phyloP scores from a whole-genome alignment of 768 basidiomycete species.

The Suillus variegatus region DNA sequence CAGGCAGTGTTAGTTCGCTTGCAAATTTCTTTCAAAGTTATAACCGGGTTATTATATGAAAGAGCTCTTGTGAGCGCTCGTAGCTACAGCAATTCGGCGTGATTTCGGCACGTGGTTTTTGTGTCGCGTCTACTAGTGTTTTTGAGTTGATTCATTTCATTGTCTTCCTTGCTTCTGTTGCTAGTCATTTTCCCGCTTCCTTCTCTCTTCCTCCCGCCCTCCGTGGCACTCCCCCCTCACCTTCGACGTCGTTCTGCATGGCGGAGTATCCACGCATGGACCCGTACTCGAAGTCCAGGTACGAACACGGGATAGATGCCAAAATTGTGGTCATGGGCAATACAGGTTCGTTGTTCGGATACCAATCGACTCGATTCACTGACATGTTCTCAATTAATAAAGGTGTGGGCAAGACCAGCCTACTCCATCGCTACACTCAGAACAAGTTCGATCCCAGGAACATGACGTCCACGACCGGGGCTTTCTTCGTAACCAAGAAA shows the following conservation, averaged over 20 bases:
- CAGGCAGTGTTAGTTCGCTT: neutral
- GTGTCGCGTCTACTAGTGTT: slow-evolving; percentile 32
- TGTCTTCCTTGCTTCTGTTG: slow-evolving; percentile 34
- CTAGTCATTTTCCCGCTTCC: slow-evolving; percentile 25
- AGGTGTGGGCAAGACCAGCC: slow-evolving; percentile 93
- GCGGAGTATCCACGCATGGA: slow-evolving; percentile 61
- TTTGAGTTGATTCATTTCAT: slow-evolving; percentile 28
- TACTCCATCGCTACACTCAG: slow-evolving; percentile 88
- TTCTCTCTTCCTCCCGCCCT: slow-evolving; percentile 37
- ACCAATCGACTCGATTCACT: slow-evolving; percentile 17
- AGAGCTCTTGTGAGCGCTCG: slow-evolving; percentile 7
- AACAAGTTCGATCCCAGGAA: slow-evolving; percentile 88
- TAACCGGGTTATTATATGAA: neutral
- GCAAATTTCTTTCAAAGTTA: neutral
- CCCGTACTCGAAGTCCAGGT: slow-evolving; percentile 67
- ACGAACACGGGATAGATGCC: slow-evolving; percentile 86
- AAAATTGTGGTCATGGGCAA: slow-evolving; percentile 97
- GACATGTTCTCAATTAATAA: slow-evolving; percentile 13
- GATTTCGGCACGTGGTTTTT: slow-evolving; percentile 30
- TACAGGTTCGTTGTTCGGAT: slow-evolving; percentile 42
- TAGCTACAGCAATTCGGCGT: slow-evolving; percentile 8
- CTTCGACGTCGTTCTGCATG: slow-evolving; percentile 42
- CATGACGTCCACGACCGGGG: slow-evolving; percentile 88
- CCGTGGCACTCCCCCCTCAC: slow-evolving; percentile 41
- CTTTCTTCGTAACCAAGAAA: slow-evolving; percentile 94